Evolutionary conservation across 176 grass and related monocot genomes (phyloP).

Genomic region (Dactylis glomerata): DNA sequence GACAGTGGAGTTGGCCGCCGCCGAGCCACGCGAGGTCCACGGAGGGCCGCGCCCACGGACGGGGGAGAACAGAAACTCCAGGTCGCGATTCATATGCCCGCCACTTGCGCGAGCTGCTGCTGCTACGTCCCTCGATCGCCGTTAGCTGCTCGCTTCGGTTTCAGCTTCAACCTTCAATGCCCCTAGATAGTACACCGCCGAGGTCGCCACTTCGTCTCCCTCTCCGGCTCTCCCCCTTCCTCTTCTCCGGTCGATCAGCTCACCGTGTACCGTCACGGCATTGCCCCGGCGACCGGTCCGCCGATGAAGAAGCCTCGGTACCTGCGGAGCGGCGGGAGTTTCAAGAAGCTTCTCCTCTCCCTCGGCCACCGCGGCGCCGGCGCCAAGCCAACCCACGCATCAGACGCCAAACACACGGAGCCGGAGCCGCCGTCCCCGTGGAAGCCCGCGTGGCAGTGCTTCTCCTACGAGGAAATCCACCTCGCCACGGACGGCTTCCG

Average conservation of each 20-base stretch:
- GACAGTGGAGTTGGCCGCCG: background rate
- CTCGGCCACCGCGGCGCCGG: background rate
- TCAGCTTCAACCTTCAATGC: constrained; percentile 20
- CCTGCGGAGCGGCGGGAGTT: constrained; percentile 21
- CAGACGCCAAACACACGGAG: background rate
- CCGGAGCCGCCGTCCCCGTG: background rate
- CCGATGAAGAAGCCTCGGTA: constrained; percentile 37
- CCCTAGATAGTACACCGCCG: background rate
- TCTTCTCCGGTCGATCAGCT: background rate
- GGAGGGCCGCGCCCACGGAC: constrained; percentile 11
- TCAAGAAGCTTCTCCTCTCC: constrained; percentile 46
- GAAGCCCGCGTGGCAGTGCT: constrained; percentile 61
- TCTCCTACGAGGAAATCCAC: constrained; percentile 66
- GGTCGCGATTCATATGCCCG: constrained; percentile 30
- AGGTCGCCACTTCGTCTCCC: background rate
- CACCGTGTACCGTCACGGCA: background rate
- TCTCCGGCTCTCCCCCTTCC: background rate
- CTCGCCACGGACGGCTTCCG: constrained; percentile 54
- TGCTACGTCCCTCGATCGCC: background rate
- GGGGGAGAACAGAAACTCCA: constrained; percentile 7
- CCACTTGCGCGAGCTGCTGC: constrained; percentile 13
- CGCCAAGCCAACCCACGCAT: background rate
- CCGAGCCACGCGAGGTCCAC: background rate
- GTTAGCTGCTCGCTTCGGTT: constrained; percentile 6
- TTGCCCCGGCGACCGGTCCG: background rate